These are phyloP conservation scores for Cupressus sempervirens DNA, from an alignment of 75 land plant genomes.

Conservation along the genomic window DNA sequence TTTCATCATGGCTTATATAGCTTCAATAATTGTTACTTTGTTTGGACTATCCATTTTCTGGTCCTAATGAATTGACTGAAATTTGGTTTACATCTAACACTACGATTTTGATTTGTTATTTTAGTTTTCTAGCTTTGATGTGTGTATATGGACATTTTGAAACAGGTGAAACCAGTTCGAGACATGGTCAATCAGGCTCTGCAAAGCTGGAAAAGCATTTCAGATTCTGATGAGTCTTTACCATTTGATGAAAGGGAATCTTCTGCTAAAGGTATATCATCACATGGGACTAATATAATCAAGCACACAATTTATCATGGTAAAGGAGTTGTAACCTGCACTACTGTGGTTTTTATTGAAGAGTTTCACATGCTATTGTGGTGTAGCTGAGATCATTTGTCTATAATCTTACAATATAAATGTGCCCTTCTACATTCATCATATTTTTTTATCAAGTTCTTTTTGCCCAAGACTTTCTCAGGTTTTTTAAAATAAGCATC, in stretches of 20 bases:
- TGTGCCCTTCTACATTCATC: background rate
- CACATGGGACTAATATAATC: background rate
- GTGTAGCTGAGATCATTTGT: background rate
- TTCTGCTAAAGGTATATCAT: constrained; percentile 36
- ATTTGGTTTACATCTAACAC: background rate
- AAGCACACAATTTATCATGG: background rate
- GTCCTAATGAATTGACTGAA: background rate
- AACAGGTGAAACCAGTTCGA: constrained; percentile 78
- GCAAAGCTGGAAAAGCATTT: constrained; percentile 80
- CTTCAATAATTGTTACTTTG: background rate
- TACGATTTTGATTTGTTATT: background rate
- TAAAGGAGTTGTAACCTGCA: background rate
- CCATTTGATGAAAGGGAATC: constrained; percentile 21
- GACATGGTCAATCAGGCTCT: constrained; percentile 73
- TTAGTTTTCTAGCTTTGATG: constrained; percentile 2
- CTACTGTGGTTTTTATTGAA: background rate
- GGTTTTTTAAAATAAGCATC: background rate
- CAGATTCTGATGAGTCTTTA: constrained; percentile 16
- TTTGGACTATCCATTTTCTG: background rate
- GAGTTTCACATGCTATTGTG: background rate
- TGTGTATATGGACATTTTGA: background rate
- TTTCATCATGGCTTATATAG: background rate
- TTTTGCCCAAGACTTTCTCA: background rate
- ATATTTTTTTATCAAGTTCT: background rate
- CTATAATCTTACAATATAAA: background rate